phyloP scores from a whole-genome alignment of 129 eudicot species.

The Flaveria trinervia region DNA sequence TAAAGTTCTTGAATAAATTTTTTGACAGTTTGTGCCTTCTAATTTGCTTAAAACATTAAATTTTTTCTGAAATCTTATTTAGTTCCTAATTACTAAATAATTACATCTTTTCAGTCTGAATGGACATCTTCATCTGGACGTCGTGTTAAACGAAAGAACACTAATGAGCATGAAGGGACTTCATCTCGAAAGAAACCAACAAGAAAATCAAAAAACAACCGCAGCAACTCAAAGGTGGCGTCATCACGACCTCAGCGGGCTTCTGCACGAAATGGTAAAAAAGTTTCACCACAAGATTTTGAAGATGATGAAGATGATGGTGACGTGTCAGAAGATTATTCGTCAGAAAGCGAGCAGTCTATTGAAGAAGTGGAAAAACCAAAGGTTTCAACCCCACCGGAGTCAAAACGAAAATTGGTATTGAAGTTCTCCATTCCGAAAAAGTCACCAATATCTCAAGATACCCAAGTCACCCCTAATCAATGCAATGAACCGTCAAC shows the following conservation, averaged over 20 bases:
- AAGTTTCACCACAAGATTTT: conserved; percentile 40
- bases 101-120: conserved; percentile 52
- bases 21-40: too few species aligned
- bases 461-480: conserved; percentile 34
- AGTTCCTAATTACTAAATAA: conserved; percentile 17
- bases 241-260: conserved; percentile 82
- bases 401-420: conserved; percentile 49
- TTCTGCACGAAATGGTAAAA: conserved; percentile 64
- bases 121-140: conserved; percentile 54
- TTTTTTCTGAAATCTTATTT: not conserved
- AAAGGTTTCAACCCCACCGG: conserved; percentile 20
- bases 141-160: conserved; percentile 56
- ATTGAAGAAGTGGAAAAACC: conserved; percentile 24
- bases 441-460: conserved; percentile 40
- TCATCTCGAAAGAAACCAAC: conserved; percentile 55
- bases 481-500: conserved; percentile 34
- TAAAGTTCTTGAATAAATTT: too few species aligned
- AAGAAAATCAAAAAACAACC: conserved; percentile 46
- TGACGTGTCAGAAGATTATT: conserved; percentile 44
- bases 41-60: too few species aligned
- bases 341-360: conserved; percentile 58
- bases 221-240: conserved; percentile 36
- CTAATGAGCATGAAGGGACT: conserved; percentile 51
- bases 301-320: conserved; percentile 51
- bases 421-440: conserved; percentile 52